These are phyloP conservation scores for Verticillium isaacii DNA, from an alignment of 2,329 filamentous ascomycete genomes.

Conservation along the genomic window DNA sequence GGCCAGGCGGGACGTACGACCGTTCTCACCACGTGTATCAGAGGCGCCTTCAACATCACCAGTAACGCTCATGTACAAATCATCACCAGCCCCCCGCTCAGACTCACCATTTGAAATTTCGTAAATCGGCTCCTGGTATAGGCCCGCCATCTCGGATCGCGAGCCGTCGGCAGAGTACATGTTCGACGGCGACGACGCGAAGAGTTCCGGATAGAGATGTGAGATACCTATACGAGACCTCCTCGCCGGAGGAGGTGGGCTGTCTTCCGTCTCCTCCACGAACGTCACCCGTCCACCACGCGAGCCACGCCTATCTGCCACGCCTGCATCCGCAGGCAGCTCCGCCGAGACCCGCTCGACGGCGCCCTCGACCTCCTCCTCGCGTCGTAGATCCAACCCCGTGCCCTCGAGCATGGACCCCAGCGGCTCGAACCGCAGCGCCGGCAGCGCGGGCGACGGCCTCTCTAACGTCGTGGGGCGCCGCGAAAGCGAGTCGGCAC, in stretches of 20 bases:
- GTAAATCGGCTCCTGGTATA: background rate
- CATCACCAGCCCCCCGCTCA: background rate
- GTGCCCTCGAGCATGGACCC: background rate
- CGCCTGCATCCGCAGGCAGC: background rate
- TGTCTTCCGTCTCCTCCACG: background rate
- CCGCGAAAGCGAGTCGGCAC: background rate
- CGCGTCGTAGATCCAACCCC: background rate
- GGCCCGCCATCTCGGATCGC: background rate
- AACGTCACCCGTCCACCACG: background rate
- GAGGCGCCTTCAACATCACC: too few relatives aligned
- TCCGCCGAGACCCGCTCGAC: background rate
- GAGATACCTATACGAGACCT: background rate
- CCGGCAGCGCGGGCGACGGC: background rate
- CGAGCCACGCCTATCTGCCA: background rate
- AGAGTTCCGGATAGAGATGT: background rate
- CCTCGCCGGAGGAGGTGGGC: too few relatives aligned
- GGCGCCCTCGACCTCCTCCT: too few relatives aligned
- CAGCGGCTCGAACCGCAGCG: background rate
- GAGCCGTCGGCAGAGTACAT: background rate
- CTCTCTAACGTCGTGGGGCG: background rate
- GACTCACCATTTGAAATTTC: background rate
- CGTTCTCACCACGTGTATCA: background rate
- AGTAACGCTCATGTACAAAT: background rate
- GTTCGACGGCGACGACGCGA: background rate
- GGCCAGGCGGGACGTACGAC: too few relatives aligned